Conservation (phyloP, 257 asterid genomes). For the Penstemon eatonii region DNA sequence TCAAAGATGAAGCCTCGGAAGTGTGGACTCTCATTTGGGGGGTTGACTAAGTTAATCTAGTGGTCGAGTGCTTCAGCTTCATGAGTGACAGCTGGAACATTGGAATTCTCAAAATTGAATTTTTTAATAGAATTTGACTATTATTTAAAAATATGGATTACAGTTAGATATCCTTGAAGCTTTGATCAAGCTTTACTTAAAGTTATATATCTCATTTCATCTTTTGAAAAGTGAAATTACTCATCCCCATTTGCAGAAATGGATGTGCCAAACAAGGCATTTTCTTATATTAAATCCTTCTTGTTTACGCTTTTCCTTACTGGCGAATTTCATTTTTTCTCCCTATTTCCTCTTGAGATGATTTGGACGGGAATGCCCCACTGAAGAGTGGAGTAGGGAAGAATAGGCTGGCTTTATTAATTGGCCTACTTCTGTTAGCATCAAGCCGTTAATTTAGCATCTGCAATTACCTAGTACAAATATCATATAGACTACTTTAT, state of each 20-base stretch:
- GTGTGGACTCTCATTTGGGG: neutral
- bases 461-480: too few relatives aligned
- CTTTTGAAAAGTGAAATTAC: neutral
- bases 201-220: neutral
- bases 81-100: neutral
- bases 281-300: constrained; percentile 5
- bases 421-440: too few relatives aligned
- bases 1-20: neutral
- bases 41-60: neutral
- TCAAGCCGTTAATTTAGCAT: too few relatives aligned
- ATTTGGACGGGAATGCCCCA: neutral
- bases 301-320: constrained; percentile 1
- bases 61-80: constrained; percentile 7
- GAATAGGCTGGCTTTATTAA: too few relatives aligned
- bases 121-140: neutral
- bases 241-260: neutral
- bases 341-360: neutral
- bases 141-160: neutral
- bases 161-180: neutral
- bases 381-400: neutral
- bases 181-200: neutral
- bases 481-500: too few relatives aligned
- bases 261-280: neutral
- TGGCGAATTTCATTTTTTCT: neutral
- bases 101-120: constrained; percentile 5